Percentiles rank a stretch among this genome's conserved stretches.
Evolutionary conservation across 1,139 yeast species (phyloP).

Genomic region (Taiozyma sp.): DNA sequence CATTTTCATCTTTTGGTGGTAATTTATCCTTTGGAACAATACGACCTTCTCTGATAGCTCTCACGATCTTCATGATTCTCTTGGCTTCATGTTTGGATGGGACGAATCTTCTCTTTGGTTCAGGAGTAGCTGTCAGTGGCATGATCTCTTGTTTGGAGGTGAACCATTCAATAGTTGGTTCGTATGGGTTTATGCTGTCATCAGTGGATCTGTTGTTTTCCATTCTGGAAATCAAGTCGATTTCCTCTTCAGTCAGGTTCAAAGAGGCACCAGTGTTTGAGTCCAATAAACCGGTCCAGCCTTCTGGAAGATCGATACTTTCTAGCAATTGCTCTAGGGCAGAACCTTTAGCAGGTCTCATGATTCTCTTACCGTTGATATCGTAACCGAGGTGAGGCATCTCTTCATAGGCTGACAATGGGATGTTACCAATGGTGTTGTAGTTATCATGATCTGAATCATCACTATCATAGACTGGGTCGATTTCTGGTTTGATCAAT

Average conservation of each 20-base stretch:
- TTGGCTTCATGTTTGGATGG: slow-evolving; percentile 97
- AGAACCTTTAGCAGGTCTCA: slow-evolving; percentile 97
- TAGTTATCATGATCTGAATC: slow-evolving; percentile 81
- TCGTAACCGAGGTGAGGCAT: slow-evolving; percentile 97
- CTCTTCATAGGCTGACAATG: slow-evolving; percentile 89
- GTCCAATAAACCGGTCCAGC: slow-evolving; percentile 97
- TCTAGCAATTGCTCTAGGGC: slow-evolving; percentile 89
- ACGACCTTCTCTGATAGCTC: slow-evolving; percentile 94
- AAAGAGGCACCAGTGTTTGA: slow-evolving; percentile 85
- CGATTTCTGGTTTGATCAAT: slow-evolving; percentile 78
- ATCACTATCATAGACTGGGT: slow-evolving; percentile 89
- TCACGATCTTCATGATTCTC: slow-evolving; percentile 91
- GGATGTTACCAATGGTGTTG: slow-evolving; percentile 91
- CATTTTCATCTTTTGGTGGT: slow-evolving; percentile 46
- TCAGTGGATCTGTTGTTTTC: slow-evolving; percentile 83
- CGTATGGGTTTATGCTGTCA: slow-evolving; percentile 79
- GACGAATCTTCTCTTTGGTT: slow-evolving; percentile 93
- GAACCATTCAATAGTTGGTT: slow-evolving; percentile 94
- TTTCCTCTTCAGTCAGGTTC: slow-evolving; percentile 83
- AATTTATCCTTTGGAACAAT: slow-evolving; percentile 63
- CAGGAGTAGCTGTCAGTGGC: slow-evolving; percentile 93
- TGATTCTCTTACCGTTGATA: slow-evolving; percentile 93
- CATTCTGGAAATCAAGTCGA: slow-evolving; percentile 80
- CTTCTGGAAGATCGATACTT: slow-evolving; percentile 89
- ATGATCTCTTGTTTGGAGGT: slow-evolving; percentile 78